Evolutionary conservation across 108 stramenopile genomes (phyloP).

Genomic region (Thalassiosira profunda): DNA sequence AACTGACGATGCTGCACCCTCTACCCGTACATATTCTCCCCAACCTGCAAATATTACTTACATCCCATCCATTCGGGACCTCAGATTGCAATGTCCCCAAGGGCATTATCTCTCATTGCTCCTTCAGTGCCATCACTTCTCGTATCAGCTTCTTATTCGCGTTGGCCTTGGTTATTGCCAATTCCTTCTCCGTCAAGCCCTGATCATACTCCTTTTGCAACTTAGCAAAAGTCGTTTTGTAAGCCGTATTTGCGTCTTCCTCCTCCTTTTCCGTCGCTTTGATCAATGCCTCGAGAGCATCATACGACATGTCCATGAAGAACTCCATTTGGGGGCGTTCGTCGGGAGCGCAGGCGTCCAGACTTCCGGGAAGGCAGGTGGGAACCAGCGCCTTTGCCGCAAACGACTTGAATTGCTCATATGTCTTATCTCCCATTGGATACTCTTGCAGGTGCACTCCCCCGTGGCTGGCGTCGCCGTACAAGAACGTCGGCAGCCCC

Average conservation of each 20-base stretch:
- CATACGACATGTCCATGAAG: conserved; percentile 42
- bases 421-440: conserved; percentile 40
- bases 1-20: no score
- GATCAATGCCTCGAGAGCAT: conserved; percentile 28
- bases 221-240: conserved; percentile 11
- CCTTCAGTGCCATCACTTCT: conserved; percentile 11
- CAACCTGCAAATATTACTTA: no score
- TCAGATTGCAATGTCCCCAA: no score
- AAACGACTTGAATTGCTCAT: conserved; percentile 51
- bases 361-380: conserved; percentile 50
- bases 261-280: conserved; percentile 19
- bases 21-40: no score
- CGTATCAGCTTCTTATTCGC: conserved; percentile 21
- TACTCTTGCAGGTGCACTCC: conserved; percentile 67
- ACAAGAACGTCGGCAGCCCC: conserved; percentile 61
- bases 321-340: conserved; percentile 31
- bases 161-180: conserved; percentile 14
- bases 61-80: no score
- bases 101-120: no score
- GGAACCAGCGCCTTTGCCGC: conserved; percentile 46
- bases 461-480: conserved; percentile 51
- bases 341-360: conserved; percentile 59
- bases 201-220: conserved; percentile 31
- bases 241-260: conserved; percentile 6
- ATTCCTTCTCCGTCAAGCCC: conserved; percentile 10